Base-by-base conservation (phyloP, 2,329 filamentous ascomycete species). In the Celoporthe dispersa region DNA sequence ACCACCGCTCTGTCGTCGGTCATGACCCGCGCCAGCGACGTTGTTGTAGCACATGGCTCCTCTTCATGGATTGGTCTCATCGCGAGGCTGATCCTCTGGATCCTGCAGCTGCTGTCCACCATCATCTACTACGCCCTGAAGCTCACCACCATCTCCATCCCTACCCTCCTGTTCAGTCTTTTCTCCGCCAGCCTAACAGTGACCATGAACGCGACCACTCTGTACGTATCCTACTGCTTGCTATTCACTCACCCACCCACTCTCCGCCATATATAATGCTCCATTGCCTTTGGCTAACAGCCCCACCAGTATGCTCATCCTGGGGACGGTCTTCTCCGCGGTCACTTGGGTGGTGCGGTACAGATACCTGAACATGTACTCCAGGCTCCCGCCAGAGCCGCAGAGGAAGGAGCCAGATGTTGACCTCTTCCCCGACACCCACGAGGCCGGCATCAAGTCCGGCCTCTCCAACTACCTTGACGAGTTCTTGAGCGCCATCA, bases 401-500 rank as follows among this genome's bases (percentile, higher is more conserved):
- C 95, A 97, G 79, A 90, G 96, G 74, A 97, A 98, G 81, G 95
- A 98, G 81, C 94, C 96, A 0, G 93, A 97, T 75, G 89, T 99
- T 78, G 97, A 98, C 76, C 85, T 99, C 16, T 98, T 98, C 78
- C 94, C 96, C 4, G 95, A 98, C 76, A 91, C 92, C 3, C 93
- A 97, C 76, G 95, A 97, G 74, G 92, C 92, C 64, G 94, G 94
- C 73, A 90, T 90, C 39, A 99, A 99, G 80, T 91, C 94, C 0
- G 96, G 95, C 0, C 84, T 99, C 60, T 90, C 94, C n/a, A 99
- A 94, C 78, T 99, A 99, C 75, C 86, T 99, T 35, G 96, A 99
- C 80, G 97, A 99, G 79, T 99, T 99, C 76, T 84, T 99, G 31
- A 98, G 94, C 78, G 96, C 97, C 39, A 99, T 99, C 83, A 99